Percentiles rank a stretch among this genome's conserved stretches.
phyloP scores from a whole-genome alignment of 2,329 filamentous ascomycete species.

The Venturia oleaginea region DNA sequence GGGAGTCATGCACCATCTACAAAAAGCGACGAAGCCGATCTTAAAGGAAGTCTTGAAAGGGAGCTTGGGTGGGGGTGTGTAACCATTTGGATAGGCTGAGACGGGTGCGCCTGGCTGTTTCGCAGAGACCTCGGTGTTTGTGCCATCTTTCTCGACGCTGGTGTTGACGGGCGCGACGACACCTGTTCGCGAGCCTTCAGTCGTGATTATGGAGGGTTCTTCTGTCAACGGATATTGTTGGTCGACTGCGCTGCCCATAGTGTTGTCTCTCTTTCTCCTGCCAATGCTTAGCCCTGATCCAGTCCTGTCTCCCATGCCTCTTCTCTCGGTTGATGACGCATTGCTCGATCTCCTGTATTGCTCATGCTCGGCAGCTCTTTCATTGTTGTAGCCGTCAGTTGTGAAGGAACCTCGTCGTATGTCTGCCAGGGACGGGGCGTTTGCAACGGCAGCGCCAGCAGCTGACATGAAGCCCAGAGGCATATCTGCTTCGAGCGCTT shows the following conservation, averaged over 20 bases:
- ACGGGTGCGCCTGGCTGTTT: not conserved
- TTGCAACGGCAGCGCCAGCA: conserved; percentile 31
- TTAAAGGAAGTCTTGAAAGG: conserved; percentile 50
- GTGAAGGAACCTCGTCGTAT: conserved; percentile 31
- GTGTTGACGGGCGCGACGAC: not conserved
- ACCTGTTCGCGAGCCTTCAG: not conserved
- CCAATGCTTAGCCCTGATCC: conserved; percentile 2
- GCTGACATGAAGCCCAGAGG: conserved; percentile 38
- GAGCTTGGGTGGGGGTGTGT: conserved; percentile 34
- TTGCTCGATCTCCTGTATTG: conserved; percentile 10
- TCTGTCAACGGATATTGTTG: not conserved
- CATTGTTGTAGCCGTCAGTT: conserved; percentile 26
- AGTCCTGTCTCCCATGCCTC: conserved; percentile 16
- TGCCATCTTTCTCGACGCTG: not conserved
- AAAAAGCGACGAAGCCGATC: conserved; percentile 53
- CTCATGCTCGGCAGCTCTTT: conserved; percentile 18
- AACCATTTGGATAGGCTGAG: conserved; percentile 24
- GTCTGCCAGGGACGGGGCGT: conserved; percentile 34
- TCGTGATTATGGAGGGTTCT: not conserved
- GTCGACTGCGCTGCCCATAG: not conserved
- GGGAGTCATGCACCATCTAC: conserved; percentile 65
- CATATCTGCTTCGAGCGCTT: conserved; percentile 28
- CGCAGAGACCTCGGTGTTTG: not conserved
- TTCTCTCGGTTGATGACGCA: conserved; percentile 18
- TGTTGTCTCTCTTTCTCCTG: conserved; percentile 1